Evolutionary conservation across 2,329 filamentous ascomycete species (phyloP).

Genomic region (Aureobasidium musti): DNA sequence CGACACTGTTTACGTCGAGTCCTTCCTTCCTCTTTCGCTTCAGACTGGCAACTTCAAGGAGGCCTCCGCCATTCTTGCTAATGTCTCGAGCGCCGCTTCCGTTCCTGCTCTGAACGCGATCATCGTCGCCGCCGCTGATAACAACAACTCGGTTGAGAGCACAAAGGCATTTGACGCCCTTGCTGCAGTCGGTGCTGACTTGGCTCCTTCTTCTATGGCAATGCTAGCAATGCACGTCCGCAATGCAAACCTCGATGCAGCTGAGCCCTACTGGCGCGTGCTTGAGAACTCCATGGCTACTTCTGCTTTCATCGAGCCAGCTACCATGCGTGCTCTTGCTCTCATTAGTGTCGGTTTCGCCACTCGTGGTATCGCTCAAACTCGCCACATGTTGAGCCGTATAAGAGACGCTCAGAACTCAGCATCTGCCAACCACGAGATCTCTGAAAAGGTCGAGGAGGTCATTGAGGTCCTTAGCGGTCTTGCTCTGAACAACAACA

Average conservation of each 20-base stretch:
- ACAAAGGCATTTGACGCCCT: constrained; percentile 56
- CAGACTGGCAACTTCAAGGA: constrained; percentile 69
- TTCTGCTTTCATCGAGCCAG: constrained; percentile 76
- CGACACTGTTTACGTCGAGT: constrained; percentile 69
- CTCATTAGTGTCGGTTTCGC: constrained; percentile 83
- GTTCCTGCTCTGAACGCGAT: constrained; percentile 69
- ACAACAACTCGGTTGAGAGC: constrained; percentile 69
- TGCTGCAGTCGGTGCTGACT: constrained; percentile 51
- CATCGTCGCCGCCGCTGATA: constrained; percentile 76
- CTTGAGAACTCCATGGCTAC: constrained; percentile 64
- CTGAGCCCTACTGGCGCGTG: constrained; percentile 77
- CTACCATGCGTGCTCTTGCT: constrained; percentile 86
- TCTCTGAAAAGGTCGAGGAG: constrained; percentile 82
- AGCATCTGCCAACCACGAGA: constrained; percentile 53
- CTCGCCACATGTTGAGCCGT: constrained; percentile 82
- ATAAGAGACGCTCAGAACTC: constrained; percentile 65
- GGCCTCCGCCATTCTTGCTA: constrained; percentile 70
- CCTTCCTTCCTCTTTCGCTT: constrained; percentile 77
- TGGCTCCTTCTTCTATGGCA: constrained; percentile 66
- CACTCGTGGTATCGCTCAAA: constrained; percentile 75
- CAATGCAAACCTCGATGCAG: constrained; percentile 73
- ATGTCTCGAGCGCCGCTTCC: constrained; percentile 61
- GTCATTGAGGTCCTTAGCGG: constrained; percentile 69
- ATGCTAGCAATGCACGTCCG: constrained; percentile 86
- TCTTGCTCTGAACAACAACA: constrained; percentile 57